phyloP scores from a whole-genome alignment of 2,329 filamentous ascomycete species.

The Huntiella bhutanensis region DNA sequence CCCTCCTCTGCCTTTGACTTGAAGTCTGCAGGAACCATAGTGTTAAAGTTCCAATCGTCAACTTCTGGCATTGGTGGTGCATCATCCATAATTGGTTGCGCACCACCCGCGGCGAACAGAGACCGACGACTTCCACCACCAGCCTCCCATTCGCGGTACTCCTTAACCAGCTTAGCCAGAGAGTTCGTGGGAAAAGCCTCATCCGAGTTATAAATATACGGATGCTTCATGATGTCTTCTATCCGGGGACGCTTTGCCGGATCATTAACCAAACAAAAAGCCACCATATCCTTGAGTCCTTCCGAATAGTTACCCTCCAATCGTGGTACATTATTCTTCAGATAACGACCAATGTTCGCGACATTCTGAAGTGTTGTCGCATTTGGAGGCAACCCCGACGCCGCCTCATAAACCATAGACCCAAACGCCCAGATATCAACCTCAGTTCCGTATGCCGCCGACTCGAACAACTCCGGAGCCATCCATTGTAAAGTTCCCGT shows the following conservation, averaged over 20 bases:
- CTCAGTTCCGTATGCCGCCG: conserved; percentile 33
- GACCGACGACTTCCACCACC: conserved; percentile 45
- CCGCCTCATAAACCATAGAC: conserved; percentile 48
- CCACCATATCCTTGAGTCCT: conserved; percentile 36
- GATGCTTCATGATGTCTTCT: conserved; percentile 41
- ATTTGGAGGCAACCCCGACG: conserved; percentile 42
- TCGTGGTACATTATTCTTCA: conserved; percentile 30
- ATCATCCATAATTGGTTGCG: conserved; percentile 23
- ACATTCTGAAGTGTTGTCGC: conserved; percentile 25
- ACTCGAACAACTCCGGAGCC: conserved; percentile 42
- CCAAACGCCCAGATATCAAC: conserved; percentile 53
- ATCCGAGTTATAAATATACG: conserved; percentile 40
- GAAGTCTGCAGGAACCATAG: conserved; percentile 12
- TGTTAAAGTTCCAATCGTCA: conserved; percentile 42
- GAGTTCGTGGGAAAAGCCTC: conserved; percentile 39
- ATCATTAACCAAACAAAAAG: conserved; percentile 39
- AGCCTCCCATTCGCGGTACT: conserved; percentile 50
- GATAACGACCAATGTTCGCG: conserved; percentile 24
- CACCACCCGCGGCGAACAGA: conserved; percentile 33
- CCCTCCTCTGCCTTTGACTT: neutral
- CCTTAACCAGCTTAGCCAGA: conserved; percentile 42
- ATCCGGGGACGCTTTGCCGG: conserved; percentile 38
- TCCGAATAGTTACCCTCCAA: conserved; percentile 41
- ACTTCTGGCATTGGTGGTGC: conserved; percentile 19
- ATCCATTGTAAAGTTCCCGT: conserved; percentile 52